Conservation (phyloP, 257 asterid species). For the Nicotiana paniculata region DNA sequence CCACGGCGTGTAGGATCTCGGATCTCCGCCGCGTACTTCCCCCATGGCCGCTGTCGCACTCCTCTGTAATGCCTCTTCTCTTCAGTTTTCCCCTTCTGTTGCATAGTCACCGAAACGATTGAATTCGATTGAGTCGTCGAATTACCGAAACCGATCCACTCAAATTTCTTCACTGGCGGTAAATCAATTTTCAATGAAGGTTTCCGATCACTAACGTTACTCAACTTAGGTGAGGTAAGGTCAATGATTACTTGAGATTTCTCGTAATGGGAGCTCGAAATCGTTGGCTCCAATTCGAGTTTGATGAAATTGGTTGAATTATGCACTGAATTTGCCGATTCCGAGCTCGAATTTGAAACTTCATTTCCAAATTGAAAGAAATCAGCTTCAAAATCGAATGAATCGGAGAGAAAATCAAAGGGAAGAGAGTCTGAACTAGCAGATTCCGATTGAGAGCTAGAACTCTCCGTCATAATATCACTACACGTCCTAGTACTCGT, state of each 20-base stretch:
- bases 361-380: not conserved
- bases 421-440: not conserved
- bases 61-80: conserved; percentile 29
- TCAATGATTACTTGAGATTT: conserved; percentile 8
- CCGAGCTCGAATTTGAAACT: not conserved
- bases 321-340: not conserved
- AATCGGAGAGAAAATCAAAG: not conserved
- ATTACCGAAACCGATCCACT: conserved; percentile 25
- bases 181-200: conserved; percentile 20
- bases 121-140: not conserved
- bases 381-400: not conserved
- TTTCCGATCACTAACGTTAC: conserved; percentile 7
- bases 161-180: conserved; percentile 27
- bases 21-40: conserved; percentile 68
- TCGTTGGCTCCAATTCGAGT: not conserved
- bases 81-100: not conserved
- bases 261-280: not conserved
- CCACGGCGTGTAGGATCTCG: conserved; percentile 51
- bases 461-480: not conserved
- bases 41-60: conserved; percentile 53
- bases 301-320: not conserved
- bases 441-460: not conserved
- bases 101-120: not conserved
- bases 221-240: conserved; percentile 2
- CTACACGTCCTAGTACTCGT: not conserved